phyloP scores from a whole-genome alignment of 1,284 basidiomycete genomes.

The Microbotryomycetes sp. region DNA sequence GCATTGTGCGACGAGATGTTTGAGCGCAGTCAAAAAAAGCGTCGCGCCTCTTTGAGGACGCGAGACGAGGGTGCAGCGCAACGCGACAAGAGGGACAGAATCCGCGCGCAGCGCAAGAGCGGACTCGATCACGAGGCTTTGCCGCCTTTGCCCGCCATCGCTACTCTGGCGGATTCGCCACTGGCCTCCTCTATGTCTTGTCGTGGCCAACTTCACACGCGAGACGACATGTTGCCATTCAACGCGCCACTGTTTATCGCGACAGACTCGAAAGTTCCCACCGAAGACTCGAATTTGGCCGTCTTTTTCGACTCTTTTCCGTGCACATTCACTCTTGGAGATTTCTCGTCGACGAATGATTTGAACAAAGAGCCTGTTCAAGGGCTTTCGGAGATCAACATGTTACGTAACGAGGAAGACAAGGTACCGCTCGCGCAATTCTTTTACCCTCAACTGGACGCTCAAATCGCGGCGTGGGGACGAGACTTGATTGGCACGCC shows the following conservation, averaged over 20 bases:
- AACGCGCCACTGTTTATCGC: conserved; percentile 63
- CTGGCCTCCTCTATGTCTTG: conserved; percentile 33
- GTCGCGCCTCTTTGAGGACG: not conserved
- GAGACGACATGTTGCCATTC: conserved; percentile 42
- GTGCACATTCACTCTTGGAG: conserved; percentile 57
- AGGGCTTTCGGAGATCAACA: conserved; percentile 43
- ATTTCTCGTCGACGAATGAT: conserved; percentile 45
- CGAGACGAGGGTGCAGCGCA: conserved; percentile 21
- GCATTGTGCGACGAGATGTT: conserved; percentile 19
- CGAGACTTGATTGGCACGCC: conserved; percentile 57
- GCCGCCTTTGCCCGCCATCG: conserved; percentile 8
- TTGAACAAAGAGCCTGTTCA: conserved; percentile 17
- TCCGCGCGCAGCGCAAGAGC: conserved; percentile 25
- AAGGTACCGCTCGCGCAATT: conserved; percentile 49
- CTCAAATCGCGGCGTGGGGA: conserved; percentile 56
- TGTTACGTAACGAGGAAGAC: conserved; percentile 51
- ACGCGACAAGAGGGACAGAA: conserved; percentile 25
- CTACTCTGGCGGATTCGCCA: conserved; percentile 13
- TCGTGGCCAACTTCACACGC: conserved; percentile 27
- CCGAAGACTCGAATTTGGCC: conserved; percentile 46
- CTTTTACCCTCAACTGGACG: conserved; percentile 59
- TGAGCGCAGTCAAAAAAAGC: not conserved
- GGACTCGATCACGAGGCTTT: conserved; percentile 28
- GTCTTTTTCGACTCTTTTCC: conserved; percentile 57
- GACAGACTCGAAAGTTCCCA: conserved; percentile 50